Conservation (phyloP, 179 eudicot genomes). For the Drosera spatulata region DNA sequence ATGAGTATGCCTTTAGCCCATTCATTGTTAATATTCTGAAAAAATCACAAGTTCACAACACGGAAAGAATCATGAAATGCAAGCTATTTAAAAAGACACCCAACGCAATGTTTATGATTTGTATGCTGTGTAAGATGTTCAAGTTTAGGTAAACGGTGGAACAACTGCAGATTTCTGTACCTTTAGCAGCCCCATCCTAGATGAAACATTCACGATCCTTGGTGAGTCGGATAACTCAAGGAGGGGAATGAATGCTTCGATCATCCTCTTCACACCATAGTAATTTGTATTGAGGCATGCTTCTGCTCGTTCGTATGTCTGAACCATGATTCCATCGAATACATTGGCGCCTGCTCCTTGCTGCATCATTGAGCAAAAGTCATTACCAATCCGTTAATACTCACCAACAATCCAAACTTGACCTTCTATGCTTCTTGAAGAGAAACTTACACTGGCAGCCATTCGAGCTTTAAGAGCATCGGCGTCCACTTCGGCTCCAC, state of each 20-base stretch:
- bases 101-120: too few relatives aligned
- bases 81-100: too few relatives aligned
- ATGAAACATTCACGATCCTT: constrained; percentile 40
- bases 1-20: constrained; percentile 10
- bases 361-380: constrained; percentile 4
- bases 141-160: too few relatives aligned
- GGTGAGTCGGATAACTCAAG: constrained; percentile 31
- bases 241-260: constrained; percentile 28
- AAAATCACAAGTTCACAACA: background rate
- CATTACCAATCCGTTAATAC: background rate
- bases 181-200: constrained; percentile 17
- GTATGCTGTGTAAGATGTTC: too few relatives aligned
- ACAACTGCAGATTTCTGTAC: constrained; percentile 7
- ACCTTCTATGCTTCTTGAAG: too few relatives aligned
- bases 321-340: background rate
- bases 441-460: too few relatives aligned
- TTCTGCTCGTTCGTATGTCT: constrained; percentile 25
- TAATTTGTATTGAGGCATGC: constrained; percentile 31
- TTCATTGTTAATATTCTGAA: constrained; percentile 19
- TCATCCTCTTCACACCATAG: constrained; percentile 23
- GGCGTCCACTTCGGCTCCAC: constrained; percentile 9
- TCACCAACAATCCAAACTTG: too few relatives aligned
- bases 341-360: constrained; percentile 4
- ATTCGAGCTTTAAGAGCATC: constrained; percentile 7
- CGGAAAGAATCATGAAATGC: too few relatives aligned